Conservation (phyloP, 805 yeast species). For the Candida methanosorbosa region DNA sequence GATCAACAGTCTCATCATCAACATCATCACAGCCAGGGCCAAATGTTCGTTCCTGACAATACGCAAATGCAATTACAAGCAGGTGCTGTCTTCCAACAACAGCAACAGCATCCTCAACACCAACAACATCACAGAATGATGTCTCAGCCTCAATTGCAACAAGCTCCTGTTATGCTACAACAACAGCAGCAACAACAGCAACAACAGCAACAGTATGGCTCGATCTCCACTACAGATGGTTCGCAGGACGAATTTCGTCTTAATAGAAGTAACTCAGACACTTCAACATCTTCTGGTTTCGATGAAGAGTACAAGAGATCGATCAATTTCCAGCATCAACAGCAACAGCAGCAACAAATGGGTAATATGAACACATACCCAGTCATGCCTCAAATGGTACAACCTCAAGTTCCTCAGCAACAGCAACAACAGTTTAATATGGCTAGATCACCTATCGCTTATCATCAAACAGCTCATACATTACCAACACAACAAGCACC, state of each 20-base stretch:
- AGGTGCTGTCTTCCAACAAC: too few species aligned
- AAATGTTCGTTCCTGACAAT: too few species aligned
- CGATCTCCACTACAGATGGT: constrained; percentile 19
- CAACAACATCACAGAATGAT: constrained; percentile 9
- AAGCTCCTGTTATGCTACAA: constrained; percentile 10
- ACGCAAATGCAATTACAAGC: too few species aligned
- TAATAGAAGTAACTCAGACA: constrained; percentile 18
- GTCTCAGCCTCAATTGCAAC: constrained; percentile 8
- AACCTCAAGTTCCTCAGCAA: constrained; percentile 12
- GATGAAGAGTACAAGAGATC: constrained; percentile 9
- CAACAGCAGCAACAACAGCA: constrained; percentile 9
- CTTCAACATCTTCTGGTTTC: constrained; percentile 16
- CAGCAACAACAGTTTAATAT: constrained; percentile 8
- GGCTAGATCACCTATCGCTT: constrained; percentile 6
- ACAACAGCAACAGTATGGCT: constrained; percentile 11
- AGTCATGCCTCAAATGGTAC: constrained; percentile 22
- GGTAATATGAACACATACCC: background rate
- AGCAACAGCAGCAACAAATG: constrained; percentile 16
- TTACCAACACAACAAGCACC: background rate
- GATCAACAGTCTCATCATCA: too few species aligned
- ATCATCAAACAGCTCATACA: constrained; percentile 1
- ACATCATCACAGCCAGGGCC: too few species aligned
- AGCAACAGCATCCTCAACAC: constrained; percentile 10
- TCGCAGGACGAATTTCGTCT: constrained; percentile 18
- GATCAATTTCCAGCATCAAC: constrained; percentile 10